A percentile compares a stretch with the other conserved stretches of the same genome.
phyloP scores from a whole-genome alignment of 2,329 filamentous ascomycete species.

The Apiospora koreana region DNA sequence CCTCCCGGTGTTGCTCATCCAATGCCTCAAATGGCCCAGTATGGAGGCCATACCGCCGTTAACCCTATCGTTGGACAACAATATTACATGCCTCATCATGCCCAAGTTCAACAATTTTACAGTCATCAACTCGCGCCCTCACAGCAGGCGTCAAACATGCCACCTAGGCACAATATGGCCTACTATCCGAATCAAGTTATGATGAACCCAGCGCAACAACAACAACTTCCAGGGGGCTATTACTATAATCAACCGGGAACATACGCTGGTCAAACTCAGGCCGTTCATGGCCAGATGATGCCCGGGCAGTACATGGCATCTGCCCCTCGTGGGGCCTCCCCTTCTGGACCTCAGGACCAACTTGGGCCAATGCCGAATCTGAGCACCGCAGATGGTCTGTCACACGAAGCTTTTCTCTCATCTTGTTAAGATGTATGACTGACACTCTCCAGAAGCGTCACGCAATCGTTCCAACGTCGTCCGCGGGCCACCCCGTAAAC shows the following conservation, averaged over 20 bases:
- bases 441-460: conserved; percentile 27
- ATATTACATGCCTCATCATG: conserved; percentile 49
- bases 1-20: conserved; percentile 39
- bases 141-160: conserved; percentile 35
- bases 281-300: conserved; percentile 35
- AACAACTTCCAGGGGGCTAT: conserved; percentile 35
- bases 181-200: conserved; percentile 48
- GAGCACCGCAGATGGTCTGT: conserved; percentile 29
- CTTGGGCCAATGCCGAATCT: conserved; percentile 16
- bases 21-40: conserved; percentile 42
- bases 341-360: conserved; percentile 24
- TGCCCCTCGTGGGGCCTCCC: conserved; percentile 20
- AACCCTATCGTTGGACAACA: conserved; percentile 40
- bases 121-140: conserved; percentile 39
- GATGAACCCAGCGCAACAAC: conserved; percentile 41
- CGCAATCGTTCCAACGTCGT: conserved; percentile 43
- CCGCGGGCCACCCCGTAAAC: conserved; percentile 56
- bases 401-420: background rate
- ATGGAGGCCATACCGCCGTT: conserved; percentile 38
- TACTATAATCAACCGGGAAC: conserved; percentile 45
- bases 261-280: conserved; percentile 35
- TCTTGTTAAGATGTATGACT: background rate
- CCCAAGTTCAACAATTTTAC: conserved; percentile 47
- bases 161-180: conserved; percentile 39
- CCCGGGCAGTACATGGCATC: conserved; percentile 36